phyloP scores from a whole-genome alignment of 495 filamentous ascomycete species.

The Penicillium ucsense region DNA sequence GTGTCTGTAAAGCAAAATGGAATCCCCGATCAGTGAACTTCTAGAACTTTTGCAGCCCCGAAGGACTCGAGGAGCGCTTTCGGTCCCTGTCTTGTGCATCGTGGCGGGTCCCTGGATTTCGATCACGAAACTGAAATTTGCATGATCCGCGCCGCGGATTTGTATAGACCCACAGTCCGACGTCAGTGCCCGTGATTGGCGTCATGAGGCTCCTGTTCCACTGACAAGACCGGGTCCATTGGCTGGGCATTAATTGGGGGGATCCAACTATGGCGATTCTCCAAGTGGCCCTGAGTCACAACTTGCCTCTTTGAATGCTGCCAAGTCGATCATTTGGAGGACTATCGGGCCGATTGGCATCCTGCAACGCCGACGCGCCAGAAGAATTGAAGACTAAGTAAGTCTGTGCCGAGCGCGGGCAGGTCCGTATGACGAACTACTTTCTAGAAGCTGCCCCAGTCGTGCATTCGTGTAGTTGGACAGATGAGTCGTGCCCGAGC shows the following conservation, averaged over 20 bases:
- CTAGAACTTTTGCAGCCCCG: too few species aligned
- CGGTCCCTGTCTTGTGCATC: too few species aligned
- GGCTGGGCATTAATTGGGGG: not conserved
- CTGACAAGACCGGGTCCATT: not conserved
- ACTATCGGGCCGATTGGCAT: not conserved
- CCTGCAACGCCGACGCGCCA: not conserved
- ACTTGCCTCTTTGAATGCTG: not conserved
- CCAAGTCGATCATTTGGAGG: not conserved
- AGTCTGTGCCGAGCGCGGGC: too few species aligned
- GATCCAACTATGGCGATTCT: not conserved
- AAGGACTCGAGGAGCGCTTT: too few species aligned
- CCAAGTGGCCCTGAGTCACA: not conserved
- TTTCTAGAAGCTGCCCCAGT: too few species aligned
- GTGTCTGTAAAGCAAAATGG: too few species aligned
- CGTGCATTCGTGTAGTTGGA: too few species aligned
- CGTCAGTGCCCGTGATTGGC: not conserved
- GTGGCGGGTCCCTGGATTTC: not conserved
- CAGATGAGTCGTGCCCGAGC: too few species aligned
- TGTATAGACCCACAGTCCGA: not conserved
- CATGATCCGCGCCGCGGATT: conserved; percentile 1
- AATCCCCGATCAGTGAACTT: too few species aligned
- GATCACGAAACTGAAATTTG: not conserved
- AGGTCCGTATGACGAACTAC: too few species aligned
- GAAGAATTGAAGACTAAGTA: too few species aligned
- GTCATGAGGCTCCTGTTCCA: not conserved